Conservation (phyloP, 352 stramenopile genomes). For the Pythium volutum region DNA sequence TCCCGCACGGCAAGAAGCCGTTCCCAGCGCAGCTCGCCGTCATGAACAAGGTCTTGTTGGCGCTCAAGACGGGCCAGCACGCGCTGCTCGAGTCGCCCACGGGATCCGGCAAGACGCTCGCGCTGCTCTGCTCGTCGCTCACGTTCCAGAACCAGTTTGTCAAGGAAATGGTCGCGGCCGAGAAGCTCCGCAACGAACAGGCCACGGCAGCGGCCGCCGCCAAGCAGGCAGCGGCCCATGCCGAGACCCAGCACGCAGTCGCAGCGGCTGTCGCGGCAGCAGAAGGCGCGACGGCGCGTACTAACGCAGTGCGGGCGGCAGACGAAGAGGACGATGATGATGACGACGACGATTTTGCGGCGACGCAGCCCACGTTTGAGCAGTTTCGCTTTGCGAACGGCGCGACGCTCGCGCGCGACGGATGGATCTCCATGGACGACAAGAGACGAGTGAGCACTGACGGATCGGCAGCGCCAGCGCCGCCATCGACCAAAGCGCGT, state of each 20-base stretch:
- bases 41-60: constrained; percentile 84
- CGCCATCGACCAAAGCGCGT: constrained; percentile 22
- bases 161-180: constrained; percentile 32
- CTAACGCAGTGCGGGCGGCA: background rate
- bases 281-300: too few species aligned
- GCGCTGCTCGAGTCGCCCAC: constrained; percentile 84
- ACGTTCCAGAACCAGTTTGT: constrained; percentile 71
- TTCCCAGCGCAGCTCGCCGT: constrained; percentile 85
- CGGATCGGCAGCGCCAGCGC: too few species aligned
- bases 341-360: constrained; percentile 41
- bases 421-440: constrained; percentile 46
- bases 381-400: constrained; percentile 31
- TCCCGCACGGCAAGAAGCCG: constrained; percentile 73
- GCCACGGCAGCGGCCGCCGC: background rate
- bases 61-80: constrained; percentile 78
- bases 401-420: constrained; percentile 16
- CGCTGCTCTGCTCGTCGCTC: constrained; percentile 77
- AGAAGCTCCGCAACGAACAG: constrained; percentile 27
- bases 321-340: constrained; percentile 11
- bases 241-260: background rate
- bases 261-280: background rate
- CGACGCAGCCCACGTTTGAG: constrained; percentile 41
- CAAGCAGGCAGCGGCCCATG: background rate
- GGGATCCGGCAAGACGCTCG: constrained; percentile 82
- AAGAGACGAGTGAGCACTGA: constrained; percentile 29